Conservation (phyloP, 768 basidiomycete genomes). For the Suillus subaureus region DNA sequence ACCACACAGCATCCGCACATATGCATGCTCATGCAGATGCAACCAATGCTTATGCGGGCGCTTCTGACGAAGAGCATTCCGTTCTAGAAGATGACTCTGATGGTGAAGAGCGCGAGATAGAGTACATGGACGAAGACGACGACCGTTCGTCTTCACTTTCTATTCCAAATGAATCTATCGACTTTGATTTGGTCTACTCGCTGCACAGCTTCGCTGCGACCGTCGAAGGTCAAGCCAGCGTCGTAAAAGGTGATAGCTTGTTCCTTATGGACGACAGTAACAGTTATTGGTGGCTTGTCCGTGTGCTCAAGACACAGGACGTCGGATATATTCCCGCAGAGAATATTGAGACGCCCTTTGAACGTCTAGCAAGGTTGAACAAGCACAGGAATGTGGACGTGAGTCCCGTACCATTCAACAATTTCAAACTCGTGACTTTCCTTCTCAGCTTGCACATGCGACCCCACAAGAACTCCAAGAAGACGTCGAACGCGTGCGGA, state of each 20-base stretch:
- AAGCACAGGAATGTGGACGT: conserved; percentile 98
- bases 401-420: conserved; percentile 33
- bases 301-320: conserved; percentile 97
- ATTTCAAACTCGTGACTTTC: not conserved
- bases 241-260: conserved; percentile 96
- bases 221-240: conserved; percentile 97
- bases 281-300: conserved; percentile 99
- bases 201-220: conserved; percentile 97
- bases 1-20: conserved; percentile 48
- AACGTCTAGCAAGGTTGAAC: conserved; percentile 92
- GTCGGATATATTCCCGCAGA: conserved; percentile 99
- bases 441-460: conserved; percentile 33
- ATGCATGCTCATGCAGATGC: conserved; percentile 51
- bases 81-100: conserved; percentile 87
- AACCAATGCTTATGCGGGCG: conserved; percentile 38
- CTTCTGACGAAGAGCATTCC: conserved; percentile 78
- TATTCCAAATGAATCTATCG: conserved; percentile 89
- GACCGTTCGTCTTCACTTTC: conserved; percentile 82
- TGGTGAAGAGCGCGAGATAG: conserved; percentile 64
- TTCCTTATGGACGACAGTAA: conserved; percentile 98
- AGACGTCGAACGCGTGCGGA: conserved; percentile 55
- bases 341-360: conserved; percentile 98
- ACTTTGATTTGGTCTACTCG: conserved; percentile 92
- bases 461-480: conserved; percentile 59
- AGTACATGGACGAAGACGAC: conserved; percentile 74